Evolutionary conservation across 305 asterid genomes (phyloP).

Genomic region (Fraxinus albicans): DNA sequence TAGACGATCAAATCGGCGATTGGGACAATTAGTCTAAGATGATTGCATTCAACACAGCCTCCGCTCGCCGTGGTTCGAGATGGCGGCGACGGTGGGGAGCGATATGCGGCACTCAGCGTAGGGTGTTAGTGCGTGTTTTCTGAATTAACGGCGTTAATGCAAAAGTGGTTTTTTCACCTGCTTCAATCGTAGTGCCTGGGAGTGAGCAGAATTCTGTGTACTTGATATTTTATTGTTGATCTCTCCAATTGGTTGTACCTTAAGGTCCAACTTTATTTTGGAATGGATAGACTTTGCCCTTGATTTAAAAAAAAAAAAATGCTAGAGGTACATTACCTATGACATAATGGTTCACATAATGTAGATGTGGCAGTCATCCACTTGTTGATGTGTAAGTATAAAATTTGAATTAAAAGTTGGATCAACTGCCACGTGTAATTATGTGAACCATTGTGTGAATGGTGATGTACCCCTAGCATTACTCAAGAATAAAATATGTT

Average conservation of each 20-base stretch:
- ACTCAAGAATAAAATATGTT: too few species aligned
- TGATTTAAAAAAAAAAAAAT: background rate
- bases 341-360: too few species aligned
- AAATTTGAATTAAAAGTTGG: too few species aligned
- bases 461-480: too few species aligned
- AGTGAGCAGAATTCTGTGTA: background rate
- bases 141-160: slow-evolving; percentile 23
- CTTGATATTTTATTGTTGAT: background rate
- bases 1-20: slow-evolving; percentile 22
- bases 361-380: too few species aligned
- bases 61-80: slow-evolving; percentile 4
- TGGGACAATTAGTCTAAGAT: background rate
- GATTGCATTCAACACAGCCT: slow-evolving; percentile 16
- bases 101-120: slow-evolving; percentile 28
- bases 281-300: background rate
- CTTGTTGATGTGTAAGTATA: too few species aligned
- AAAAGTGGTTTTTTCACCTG: slow-evolving; percentile 23
- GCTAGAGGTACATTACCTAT: too few species aligned
- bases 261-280: background rate
- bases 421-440: too few species aligned
- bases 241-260: background rate
- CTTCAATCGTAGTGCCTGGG: slow-evolving; percentile 9
- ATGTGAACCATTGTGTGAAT: too few species aligned
- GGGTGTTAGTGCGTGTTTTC: slow-evolving; percentile 23
- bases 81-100: slow-evolving; percentile 17